These are phyloP conservation scores for Tricholoma sp. DNA, from an alignment of 768 basidiomycete species.

Conservation along the genomic window DNA sequence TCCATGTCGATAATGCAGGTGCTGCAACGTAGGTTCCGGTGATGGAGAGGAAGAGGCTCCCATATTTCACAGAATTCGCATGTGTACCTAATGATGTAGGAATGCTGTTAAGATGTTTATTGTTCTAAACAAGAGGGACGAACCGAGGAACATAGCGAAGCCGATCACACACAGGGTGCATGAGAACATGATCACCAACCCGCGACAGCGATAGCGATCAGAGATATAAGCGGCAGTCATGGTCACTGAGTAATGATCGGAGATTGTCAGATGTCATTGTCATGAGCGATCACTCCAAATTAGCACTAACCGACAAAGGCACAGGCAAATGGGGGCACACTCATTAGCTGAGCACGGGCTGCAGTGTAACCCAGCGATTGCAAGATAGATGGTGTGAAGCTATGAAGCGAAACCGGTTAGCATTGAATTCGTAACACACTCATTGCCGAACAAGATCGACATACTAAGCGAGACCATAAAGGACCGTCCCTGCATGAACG, in stretches of 20 bases:
- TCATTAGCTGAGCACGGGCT: slow-evolving; percentile 54
- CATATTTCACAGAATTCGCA: slow-evolving; percentile 41
- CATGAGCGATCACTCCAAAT: not conserved
- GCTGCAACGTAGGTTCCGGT: slow-evolving; percentile 48
- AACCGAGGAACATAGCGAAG: slow-evolving; percentile 53
- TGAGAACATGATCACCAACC: slow-evolving; percentile 38
- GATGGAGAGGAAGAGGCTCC: slow-evolving; percentile 50
- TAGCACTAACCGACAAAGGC: slow-evolving; percentile 41
- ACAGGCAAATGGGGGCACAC: slow-evolving; percentile 50
- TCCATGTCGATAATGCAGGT: slow-evolving; percentile 54
- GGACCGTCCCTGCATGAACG: slow-evolving; percentile 29
- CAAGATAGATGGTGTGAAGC: slow-evolving; percentile 74
- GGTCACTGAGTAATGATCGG: slow-evolving; percentile 18
- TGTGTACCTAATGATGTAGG: slow-evolving; percentile 27
- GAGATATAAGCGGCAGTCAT: slow-evolving; percentile 41
- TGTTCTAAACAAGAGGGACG: slow-evolving; percentile 7
- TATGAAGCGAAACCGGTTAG: slow-evolving; percentile 13
- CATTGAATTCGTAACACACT: not conserved
- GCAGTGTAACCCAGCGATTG: slow-evolving; percentile 52
- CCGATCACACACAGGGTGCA: slow-evolving; percentile 41
- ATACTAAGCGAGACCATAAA: slow-evolving; percentile 47
- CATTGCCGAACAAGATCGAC: slow-evolving; percentile 10
- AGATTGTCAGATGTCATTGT: not conserved
- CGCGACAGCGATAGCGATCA: slow-evolving; percentile 49
- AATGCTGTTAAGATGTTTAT: not conserved